These are phyloP conservation scores for Erodium moschatum DNA, from an alignment of 441 rosid species.

Conservation along the genomic window DNA sequence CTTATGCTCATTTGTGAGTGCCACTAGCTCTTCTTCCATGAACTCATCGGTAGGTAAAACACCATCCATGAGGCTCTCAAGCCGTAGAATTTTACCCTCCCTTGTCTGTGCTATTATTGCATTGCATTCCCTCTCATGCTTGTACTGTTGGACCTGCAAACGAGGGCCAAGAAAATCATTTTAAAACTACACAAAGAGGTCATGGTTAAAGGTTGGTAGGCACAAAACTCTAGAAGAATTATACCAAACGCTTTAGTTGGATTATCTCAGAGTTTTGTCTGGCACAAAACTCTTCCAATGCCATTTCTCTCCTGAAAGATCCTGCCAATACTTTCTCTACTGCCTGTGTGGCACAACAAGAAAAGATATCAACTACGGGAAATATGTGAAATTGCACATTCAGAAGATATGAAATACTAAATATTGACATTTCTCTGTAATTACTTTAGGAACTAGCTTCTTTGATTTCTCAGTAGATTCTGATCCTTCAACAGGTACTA, in stretches of 20 bases:
- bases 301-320: conserved; percentile 98
- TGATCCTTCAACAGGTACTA: conserved; percentile 51
- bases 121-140: conserved; percentile 96
- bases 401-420: neutral
- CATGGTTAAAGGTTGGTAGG: conserved; percentile 1
- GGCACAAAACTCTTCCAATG: conserved; percentile 82
- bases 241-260: conserved; percentile 91
- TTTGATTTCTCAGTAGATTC: conserved; percentile 52
- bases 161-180: conserved; percentile 19
- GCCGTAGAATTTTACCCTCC: conserved; percentile 88
- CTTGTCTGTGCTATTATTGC: conserved; percentile 78
- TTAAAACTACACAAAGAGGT: conserved; percentile 10
- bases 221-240: conserved; percentile 9
- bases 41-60: conserved; percentile 80
- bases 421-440: conserved; percentile 11
- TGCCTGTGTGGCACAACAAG: conserved; percentile 43
- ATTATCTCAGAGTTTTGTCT: conserved; percentile 82
- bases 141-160: conserved; percentile 88
- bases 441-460: conserved; percentile 78
- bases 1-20: conserved; percentile 69
- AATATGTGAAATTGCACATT: neutral
- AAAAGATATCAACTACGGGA: conserved; percentile 14
- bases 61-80: conserved; percentile 94
- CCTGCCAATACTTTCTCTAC: conserved; percentile 95
- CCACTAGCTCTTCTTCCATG: conserved; percentile 72